These are phyloP conservation scores for Metarhizium rileyi DNA, from an alignment of 2,329 filamentous ascomycete species.

Conservation along the genomic window DNA sequence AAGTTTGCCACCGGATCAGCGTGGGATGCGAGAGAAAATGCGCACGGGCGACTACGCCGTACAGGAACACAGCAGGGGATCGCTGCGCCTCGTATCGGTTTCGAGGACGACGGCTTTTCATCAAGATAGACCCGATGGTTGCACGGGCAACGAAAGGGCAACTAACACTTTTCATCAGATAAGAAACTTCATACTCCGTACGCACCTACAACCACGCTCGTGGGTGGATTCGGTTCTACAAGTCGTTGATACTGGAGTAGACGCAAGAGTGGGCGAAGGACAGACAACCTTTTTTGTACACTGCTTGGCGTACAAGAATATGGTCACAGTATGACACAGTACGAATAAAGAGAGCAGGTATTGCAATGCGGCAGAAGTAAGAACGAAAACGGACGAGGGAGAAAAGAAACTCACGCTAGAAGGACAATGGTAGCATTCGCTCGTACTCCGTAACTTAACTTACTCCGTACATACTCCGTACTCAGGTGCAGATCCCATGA, in stretches of 20 bases:
- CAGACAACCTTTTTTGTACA: no score
- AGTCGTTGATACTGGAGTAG: no score
- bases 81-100: background rate
- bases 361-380: no score
- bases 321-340: no score
- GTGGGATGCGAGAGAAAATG: background rate
- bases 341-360: no score
- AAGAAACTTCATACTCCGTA: background rate
- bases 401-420: background rate
- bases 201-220: no score
- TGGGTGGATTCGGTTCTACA: no score
- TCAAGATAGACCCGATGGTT: background rate
- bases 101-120: background rate
- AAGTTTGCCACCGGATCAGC: background rate
- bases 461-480: no score
- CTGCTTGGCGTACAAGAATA: no score
- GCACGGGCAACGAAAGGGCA: background rate
- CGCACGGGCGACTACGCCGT: background rate
- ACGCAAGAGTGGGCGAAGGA: no score
- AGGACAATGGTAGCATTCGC: background rate
- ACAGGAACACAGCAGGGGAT: background rate
- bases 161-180: background rate
- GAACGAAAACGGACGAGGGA: background rate
- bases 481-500: constrained; percentile 1
- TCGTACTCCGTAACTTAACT: no score